Evolutionary conservation across 192 early-diverging fungal species (phyloP).

Genomic region (Chytriomyces sp.): DNA sequence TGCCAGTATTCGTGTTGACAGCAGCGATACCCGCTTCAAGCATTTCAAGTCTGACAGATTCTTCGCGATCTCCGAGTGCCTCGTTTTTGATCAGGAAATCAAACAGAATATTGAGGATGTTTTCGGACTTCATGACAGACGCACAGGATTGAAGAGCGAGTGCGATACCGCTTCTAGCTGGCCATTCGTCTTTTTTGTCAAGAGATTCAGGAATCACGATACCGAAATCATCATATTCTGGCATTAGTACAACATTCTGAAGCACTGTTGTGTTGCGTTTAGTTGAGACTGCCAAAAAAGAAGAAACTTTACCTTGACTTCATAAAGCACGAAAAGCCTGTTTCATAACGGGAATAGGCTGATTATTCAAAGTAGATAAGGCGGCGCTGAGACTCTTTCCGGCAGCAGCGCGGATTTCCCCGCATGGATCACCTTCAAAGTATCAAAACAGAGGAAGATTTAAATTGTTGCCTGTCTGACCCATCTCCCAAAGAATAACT

Average conservation of each 20-base stretch:
- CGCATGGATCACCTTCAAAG: conserved; percentile 52
- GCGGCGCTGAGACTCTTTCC: conserved; percentile 68
- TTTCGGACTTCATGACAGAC: conserved; percentile 57
- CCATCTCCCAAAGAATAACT: neutral
- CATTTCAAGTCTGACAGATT: conserved; percentile 79
- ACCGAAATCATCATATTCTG: conserved; percentile 90
- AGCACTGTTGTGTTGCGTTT: neutral
- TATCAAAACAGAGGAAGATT: conserved; percentile 2
- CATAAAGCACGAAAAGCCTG: conserved; percentile 66
- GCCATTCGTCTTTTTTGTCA: conserved; percentile 78
- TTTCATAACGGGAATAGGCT: conserved; percentile 55
- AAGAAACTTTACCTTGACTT: conserved; percentile 46
- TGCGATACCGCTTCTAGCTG: conserved; percentile 85
- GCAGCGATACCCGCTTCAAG: conserved; percentile 83
- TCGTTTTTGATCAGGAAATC: conserved; percentile 82
- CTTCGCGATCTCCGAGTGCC: conserved; percentile 84
- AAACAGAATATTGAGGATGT: conserved; percentile 63
- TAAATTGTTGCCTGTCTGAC: too few species aligned
- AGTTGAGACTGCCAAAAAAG: neutral
- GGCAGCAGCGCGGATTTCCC: conserved; percentile 65
- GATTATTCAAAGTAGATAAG: conserved; percentile 61
- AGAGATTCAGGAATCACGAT: conserved; percentile 85
- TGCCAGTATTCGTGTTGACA: conserved; percentile 71
- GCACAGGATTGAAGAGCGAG: conserved; percentile 72
- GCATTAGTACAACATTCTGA: conserved; percentile 72